A percentile compares a stretch with the other conserved stretches of the same genome.
Evolutionary conservation across 495 filamentous ascomycete species (phyloP).

Genomic region (Terfezia claveryi): DNA sequence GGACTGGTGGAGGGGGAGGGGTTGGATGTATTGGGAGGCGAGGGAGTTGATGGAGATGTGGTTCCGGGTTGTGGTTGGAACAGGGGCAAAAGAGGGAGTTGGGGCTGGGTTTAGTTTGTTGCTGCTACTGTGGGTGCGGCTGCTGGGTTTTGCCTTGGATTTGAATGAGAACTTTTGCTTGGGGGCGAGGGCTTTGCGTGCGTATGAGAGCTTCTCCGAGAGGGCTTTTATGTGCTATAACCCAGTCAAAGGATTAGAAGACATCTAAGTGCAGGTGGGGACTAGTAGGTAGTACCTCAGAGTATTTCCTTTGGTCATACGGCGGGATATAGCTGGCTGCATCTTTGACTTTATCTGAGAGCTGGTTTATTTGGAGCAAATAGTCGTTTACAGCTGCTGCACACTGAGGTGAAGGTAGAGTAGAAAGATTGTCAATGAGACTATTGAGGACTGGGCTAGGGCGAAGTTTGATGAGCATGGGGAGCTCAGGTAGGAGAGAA

Average conservation of each 20-base stretch:
- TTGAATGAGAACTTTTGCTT: constrained; percentile 1
- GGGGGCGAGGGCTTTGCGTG: not conserved
- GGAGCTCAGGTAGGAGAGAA: too few species aligned
- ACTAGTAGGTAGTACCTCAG: constrained; percentile 28
- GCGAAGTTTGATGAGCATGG: too few species aligned
- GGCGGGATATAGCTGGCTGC: constrained; percentile 45
- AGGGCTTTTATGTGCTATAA: not conserved
- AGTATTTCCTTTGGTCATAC: constrained; percentile 56
- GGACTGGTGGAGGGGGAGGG: not conserved
- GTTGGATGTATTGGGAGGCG: not conserved
- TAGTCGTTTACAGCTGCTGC: constrained; percentile 45
- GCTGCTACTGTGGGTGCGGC: too few species aligned
- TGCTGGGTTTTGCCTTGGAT: not conserved
- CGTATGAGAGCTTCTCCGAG: not conserved
- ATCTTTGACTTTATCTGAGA: constrained; percentile 49
- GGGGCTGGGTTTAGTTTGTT: not conserved
- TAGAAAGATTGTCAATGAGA: constrained; percentile 1
- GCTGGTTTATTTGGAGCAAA: constrained; percentile 38
- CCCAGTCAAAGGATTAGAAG: not conserved
- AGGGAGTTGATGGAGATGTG: not conserved
- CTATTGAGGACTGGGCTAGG: not conserved
- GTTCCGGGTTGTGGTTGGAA: not conserved
- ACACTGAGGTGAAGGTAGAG: constrained; percentile 12
- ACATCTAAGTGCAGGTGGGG: not conserved
- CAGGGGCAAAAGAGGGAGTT: not conserved